Percentiles rank a stretch among this genome's conserved stretches.
Evolutionary conservation across 768 basidiomycete species (phyloP).

Genomic region (Auricularia sp.): DNA sequence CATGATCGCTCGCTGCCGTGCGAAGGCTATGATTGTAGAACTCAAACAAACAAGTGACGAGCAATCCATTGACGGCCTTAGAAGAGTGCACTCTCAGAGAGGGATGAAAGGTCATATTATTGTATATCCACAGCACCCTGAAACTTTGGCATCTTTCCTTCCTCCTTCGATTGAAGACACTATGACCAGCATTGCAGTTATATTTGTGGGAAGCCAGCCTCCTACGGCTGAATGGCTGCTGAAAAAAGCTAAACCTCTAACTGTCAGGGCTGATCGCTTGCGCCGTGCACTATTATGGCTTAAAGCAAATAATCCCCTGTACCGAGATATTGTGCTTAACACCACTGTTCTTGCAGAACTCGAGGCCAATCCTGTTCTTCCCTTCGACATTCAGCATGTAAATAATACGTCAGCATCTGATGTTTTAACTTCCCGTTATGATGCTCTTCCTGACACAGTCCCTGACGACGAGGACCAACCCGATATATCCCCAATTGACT

Average conservation of each 20-base stretch:
- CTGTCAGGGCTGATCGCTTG: slow-evolving; percentile 7
- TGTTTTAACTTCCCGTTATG: slow-evolving; percentile 4
- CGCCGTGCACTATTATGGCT: slow-evolving; percentile 5
- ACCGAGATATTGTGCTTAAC: slow-evolving; percentile 5
- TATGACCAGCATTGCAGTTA: slow-evolving; percentile 9
- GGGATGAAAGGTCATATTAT: slow-evolving; percentile 7
- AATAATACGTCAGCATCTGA: neutral
- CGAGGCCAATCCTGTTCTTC: slow-evolving; percentile 1
- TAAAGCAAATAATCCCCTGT: slow-evolving; percentile 8
- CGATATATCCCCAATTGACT: neutral
- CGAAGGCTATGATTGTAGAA: too few species aligned
- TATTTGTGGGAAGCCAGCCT: slow-evolving; percentile 9
- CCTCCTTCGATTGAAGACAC: slow-evolving; percentile 12
- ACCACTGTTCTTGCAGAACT: neutral
- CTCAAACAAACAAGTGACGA: too few species aligned
- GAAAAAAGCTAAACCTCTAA: slow-evolving; percentile 8
- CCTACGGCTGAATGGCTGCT: slow-evolving; percentile 10
- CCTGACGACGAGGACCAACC: neutral
- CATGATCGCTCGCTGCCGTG: too few species aligned
- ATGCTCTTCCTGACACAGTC: neutral
- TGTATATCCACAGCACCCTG: slow-evolving; percentile 9
- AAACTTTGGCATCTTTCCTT: slow-evolving; percentile 5
- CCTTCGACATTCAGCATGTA: slow-evolving; percentile 1
- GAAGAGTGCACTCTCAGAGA: too few species aligned
- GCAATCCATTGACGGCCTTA: too few species aligned